phyloP scores from a whole-genome alignment of 768 basidiomycete species.

The Sarcomyxa edulis region DNA sequence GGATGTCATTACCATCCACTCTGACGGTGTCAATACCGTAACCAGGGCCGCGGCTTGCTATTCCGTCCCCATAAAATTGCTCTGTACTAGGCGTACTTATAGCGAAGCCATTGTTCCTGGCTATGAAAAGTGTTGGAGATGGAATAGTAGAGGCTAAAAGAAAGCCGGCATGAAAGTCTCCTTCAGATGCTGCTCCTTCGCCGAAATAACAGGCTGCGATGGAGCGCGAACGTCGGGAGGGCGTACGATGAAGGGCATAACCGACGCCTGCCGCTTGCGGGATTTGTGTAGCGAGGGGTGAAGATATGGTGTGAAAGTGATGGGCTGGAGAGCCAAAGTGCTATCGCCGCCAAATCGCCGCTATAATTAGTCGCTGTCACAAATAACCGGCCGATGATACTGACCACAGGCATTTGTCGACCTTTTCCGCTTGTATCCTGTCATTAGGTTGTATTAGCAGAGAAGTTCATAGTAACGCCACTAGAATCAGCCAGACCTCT shows the following conservation, averaged over 20 bases:
- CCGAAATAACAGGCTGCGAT: constrained; percentile 90
- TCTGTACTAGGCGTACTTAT: constrained; percentile 90
- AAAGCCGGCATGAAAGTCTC: constrained; percentile 90
- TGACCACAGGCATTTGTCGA: constrained; percentile 89
- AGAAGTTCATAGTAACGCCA: too few relatives aligned
- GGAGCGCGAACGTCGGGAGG: constrained; percentile 57
- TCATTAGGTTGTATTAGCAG: too few relatives aligned
- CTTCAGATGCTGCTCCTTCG: constrained; percentile 89
- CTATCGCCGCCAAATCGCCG: too few relatives aligned
- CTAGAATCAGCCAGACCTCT: too few relatives aligned
- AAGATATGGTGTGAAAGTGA: constrained; percentile 94
- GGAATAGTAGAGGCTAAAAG: constrained; percentile 74
- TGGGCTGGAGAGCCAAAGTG: constrained; percentile 82
- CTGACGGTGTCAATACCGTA: constrained; percentile 90
- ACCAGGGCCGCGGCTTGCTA: constrained; percentile 85
- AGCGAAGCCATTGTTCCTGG: constrained; percentile 87
- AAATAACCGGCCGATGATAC: constrained; percentile 13
- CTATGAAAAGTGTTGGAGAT: constrained; percentile 69
- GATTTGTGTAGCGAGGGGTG: constrained; percentile 90
- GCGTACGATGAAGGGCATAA: constrained; percentile 81
- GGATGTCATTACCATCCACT: constrained; percentile 90
- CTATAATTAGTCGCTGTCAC: too few relatives aligned
- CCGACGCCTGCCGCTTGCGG: constrained; percentile 93
- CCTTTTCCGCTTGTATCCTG: constrained; percentile 82
- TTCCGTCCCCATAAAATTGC: constrained; percentile 90